These are phyloP conservation scores for Suillus discolor DNA, from an alignment of 768 basidiomycete species.

Conservation along the genomic window DNA sequence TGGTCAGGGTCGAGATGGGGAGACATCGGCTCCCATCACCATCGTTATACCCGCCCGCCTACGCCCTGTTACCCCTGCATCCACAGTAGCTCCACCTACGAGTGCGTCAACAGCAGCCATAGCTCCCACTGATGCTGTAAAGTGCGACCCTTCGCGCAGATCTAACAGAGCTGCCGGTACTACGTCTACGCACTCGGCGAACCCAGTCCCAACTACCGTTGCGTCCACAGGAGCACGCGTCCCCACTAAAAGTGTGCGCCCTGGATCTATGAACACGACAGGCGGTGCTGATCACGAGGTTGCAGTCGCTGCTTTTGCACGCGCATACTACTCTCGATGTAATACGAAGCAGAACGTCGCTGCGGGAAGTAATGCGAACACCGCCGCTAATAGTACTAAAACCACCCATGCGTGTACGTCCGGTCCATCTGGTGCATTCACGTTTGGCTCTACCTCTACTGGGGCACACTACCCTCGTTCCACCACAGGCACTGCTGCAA, in stretches of 20 bases:
- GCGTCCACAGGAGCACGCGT: neutral
- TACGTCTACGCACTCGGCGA: neutral
- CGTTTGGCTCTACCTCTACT: neutral
- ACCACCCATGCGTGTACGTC: no score
- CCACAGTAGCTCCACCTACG: no score
- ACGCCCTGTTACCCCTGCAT: neutral
- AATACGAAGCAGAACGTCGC: neutral
- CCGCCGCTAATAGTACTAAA: no score
- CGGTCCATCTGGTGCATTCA: neutral
- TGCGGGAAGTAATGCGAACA: neutral
- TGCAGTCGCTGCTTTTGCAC: neutral
- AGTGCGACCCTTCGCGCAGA: neutral
- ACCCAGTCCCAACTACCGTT: neutral
- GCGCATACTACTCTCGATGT: neutral
- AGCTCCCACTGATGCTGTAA: neutral
- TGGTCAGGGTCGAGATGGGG: neutral
- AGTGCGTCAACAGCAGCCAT: neutral
- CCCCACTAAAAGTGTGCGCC: neutral
- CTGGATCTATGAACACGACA: neutral
- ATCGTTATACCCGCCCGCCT: neutral
- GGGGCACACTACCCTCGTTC: neutral
- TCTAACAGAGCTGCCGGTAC: neutral
- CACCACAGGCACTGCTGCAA: neutral
- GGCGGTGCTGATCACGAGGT: neutral
- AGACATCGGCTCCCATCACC: neutral